phyloP scores from a whole-genome alignment of 1,139 yeast species.

The Taphrina wiesneri region DNA sequence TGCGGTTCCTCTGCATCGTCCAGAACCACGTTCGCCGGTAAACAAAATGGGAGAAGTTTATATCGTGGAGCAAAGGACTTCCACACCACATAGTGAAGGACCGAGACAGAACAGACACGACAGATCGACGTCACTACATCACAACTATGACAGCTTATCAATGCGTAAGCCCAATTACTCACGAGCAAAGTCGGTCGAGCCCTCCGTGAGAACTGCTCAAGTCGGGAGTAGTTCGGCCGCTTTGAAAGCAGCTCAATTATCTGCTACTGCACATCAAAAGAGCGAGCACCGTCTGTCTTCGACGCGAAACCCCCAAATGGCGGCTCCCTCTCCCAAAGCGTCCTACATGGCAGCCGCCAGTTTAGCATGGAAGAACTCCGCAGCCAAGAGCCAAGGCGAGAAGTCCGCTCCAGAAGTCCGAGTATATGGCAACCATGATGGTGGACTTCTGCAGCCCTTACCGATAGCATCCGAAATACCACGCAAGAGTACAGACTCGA shows the following conservation, averaged over 20 bases:
- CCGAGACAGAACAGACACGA: slow-evolving; percentile 11
- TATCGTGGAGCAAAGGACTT: neutral
- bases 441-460: neutral
- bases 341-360: slow-evolving; percentile 31
- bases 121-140: slow-evolving; percentile 11
- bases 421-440: neutral
- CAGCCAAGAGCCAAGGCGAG: slow-evolving; percentile 6
- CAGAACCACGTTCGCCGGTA: neutral
- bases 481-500: slow-evolving; percentile 8
- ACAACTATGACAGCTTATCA: slow-evolving; percentile 2
- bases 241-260: slow-evolving; percentile 26
- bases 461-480: neutral
- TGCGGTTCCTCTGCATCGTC: slow-evolving; percentile 3
- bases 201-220: neutral
- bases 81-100: neutral
- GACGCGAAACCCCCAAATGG: neutral
- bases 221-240: slow-evolving; percentile 21
- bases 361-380: slow-evolving; percentile 28
- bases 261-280: slow-evolving; percentile 18
- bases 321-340: slow-evolving; percentile 10
- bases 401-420: neutral
- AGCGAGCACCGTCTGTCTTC: neutral
- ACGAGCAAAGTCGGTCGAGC: slow-evolving; percentile 13
- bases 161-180: neutral
- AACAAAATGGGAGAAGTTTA: neutral